Evolutionary conservation across 2,329 filamentous ascomycete genomes (phyloP).

Genomic region (Diaporthe australafricana): DNA sequence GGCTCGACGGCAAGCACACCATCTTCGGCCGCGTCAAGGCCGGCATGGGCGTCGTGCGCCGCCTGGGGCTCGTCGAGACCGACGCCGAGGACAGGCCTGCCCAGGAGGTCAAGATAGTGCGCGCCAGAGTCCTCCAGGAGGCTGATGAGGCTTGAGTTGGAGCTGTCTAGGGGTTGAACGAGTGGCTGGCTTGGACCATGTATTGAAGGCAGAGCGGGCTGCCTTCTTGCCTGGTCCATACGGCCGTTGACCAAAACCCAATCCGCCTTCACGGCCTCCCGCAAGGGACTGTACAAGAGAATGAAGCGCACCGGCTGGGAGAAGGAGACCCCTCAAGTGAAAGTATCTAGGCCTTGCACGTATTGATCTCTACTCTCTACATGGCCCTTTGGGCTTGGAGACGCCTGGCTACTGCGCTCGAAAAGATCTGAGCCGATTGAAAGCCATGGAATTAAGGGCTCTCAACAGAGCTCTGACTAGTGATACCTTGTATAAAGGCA

Average conservation of each 20-base stretch:
- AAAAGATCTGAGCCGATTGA: background rate
- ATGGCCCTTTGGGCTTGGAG: background rate
- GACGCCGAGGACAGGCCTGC: constrained; percentile 82
- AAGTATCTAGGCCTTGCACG: background rate
- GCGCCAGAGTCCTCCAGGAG: constrained; percentile 74
- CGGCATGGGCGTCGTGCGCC: constrained; percentile 85
- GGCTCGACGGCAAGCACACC: constrained; percentile 96
- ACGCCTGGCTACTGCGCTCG: background rate
- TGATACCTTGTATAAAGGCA: background rate
- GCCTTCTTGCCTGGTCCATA: background rate
- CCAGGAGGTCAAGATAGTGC: constrained; percentile 84
- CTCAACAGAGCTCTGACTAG: background rate
- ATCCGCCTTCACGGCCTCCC: background rate
- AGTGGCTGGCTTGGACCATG: background rate
- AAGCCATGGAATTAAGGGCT: background rate
- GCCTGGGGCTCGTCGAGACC: constrained; percentile 90
- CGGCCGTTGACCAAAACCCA: background rate
- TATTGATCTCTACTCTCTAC: background rate
- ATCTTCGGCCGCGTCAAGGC: constrained; percentile 92
- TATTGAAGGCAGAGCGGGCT: background rate
- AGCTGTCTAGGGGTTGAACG: background rate
- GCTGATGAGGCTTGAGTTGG: constrained; percentile 50
- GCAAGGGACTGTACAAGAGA: background rate
- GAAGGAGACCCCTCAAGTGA: background rate
- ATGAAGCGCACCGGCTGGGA: background rate